Evolutionary conservation across 352 stramenopile genomes (phyloP).

Genomic region (Pythium brassicae): DNA sequence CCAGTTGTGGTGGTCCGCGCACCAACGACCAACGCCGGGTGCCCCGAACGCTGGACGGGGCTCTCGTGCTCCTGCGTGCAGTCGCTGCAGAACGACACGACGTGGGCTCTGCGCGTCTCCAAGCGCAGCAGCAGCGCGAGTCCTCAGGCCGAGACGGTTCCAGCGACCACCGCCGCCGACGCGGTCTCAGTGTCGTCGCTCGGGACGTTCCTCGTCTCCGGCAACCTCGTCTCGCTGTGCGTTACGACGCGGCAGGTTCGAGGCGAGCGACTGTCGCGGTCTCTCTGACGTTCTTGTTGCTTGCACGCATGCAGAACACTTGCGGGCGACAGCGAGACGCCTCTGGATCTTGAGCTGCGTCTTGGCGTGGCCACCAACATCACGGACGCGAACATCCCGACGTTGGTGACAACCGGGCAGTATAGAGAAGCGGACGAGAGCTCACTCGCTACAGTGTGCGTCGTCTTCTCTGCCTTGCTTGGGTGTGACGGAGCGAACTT

Average conservation of each 20-base stretch:
- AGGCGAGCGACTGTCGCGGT: too few species aligned
- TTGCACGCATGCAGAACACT: too few species aligned
- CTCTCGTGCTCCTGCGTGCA: conserved; percentile 1
- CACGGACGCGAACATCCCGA: too few species aligned
- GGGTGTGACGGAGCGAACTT: too few species aligned
- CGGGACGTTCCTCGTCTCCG: not conserved
- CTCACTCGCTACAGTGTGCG: too few species aligned
- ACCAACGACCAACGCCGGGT: not conserved
- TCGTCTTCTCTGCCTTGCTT: too few species aligned
- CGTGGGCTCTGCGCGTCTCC: not conserved
- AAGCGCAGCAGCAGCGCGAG: not conserved
- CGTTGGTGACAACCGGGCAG: too few species aligned
- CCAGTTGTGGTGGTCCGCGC: not conserved
- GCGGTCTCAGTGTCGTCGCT: not conserved
- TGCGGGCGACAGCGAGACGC: too few species aligned
- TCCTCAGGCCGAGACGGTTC: not conserved
- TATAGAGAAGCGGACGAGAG: too few species aligned
- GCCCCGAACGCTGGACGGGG: not conserved
- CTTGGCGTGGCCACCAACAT: too few species aligned
- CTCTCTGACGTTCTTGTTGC: too few species aligned
- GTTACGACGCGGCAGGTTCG: not conserved
- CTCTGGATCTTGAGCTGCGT: too few species aligned
- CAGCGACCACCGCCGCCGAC: not conserved
- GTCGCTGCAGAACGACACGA: not conserved
- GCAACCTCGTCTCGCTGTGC: not conserved